These are phyloP conservation scores for Phytophthora europaea DNA, from an alignment of 352 stramenopile species.

Conservation along the genomic window DNA sequence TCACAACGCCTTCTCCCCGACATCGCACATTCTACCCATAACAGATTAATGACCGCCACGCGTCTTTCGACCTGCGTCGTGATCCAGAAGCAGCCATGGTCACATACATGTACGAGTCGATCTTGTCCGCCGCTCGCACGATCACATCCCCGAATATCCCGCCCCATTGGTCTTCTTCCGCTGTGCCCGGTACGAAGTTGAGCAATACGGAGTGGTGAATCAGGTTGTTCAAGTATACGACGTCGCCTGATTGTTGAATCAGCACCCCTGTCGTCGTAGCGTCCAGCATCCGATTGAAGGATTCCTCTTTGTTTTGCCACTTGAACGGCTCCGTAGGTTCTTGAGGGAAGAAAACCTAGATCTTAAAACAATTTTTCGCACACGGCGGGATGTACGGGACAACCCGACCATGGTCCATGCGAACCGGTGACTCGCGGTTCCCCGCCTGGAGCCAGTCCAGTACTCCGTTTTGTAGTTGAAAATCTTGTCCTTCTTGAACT, in stretches of 20 bases:
- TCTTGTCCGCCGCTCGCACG: background rate
- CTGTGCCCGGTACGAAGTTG: background rate
- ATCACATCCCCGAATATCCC: conserved; percentile 8
- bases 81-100: conserved; percentile 1
- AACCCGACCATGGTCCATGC: conserved; percentile 9
- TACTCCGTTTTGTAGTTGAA: background rate
- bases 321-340: background rate
- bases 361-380: conserved; percentile 7
- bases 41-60: background rate
- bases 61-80: background rate
- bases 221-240: conserved; percentile 10
- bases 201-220: conserved; percentile 3
- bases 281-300: conserved; percentile 13
- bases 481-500: too few species aligned
- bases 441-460: conserved; percentile 8
- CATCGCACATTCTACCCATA: too few species aligned
- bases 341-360: conserved; percentile 15
- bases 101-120: conserved; percentile 4
- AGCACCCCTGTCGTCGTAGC: background rate
- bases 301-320: conserved; percentile 1
- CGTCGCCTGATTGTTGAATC: too few species aligned
- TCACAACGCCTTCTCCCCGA: too few species aligned
- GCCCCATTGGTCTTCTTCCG: background rate
- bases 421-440: conserved; percentile 9
- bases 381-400: conserved; percentile 10